Conservation (phyloP, 2,329 filamentous ascomycete species). For the Stagonosporopsis cucurbitacearum region DNA sequence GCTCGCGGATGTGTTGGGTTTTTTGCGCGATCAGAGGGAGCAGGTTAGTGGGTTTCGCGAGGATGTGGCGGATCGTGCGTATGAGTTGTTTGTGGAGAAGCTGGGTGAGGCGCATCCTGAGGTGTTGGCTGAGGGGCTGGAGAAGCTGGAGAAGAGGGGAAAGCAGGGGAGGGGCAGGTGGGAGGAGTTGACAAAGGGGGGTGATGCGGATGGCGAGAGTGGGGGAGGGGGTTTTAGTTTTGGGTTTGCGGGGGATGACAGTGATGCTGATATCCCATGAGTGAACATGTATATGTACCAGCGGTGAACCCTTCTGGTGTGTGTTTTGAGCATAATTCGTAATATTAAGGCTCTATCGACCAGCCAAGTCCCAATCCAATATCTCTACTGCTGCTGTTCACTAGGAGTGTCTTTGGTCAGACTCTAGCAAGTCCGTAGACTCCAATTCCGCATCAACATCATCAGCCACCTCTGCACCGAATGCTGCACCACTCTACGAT, state of each 20-base stretch:
- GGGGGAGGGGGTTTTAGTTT: constrained; percentile 66
- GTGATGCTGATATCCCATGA: constrained; percentile 48
- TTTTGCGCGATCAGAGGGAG: constrained; percentile 80
- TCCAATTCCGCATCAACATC: background rate
- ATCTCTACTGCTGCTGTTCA: background rate
- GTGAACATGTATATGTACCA: background rate
- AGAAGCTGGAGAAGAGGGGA: constrained; percentile 68
- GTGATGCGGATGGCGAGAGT: constrained; percentile 60
- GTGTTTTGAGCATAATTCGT: background rate
- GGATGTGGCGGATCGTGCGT: constrained; percentile 71
- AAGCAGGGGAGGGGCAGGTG: constrained; percentile 77
- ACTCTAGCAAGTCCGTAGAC: constrained; percentile 1
- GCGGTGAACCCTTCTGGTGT: background rate
- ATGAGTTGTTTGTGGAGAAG: constrained; percentile 73
- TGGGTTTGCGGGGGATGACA: constrained; percentile 63
- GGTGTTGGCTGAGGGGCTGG: constrained; percentile 67
- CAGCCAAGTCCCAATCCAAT: background rate
- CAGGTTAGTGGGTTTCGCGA: constrained; percentile 87
- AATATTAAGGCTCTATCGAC: constrained; percentile 6
- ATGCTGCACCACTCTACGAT: constrained; percentile 21
- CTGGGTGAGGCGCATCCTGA: constrained; percentile 69
- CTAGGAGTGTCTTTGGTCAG: constrained; percentile 1
- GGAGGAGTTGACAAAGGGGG: constrained; percentile 73
- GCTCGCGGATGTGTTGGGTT: constrained; percentile 76
- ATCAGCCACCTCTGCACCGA: background rate